Base-by-base conservation (phyloP, 2,329 filamentous ascomycete species). In the Epichloe scottii region DNA sequence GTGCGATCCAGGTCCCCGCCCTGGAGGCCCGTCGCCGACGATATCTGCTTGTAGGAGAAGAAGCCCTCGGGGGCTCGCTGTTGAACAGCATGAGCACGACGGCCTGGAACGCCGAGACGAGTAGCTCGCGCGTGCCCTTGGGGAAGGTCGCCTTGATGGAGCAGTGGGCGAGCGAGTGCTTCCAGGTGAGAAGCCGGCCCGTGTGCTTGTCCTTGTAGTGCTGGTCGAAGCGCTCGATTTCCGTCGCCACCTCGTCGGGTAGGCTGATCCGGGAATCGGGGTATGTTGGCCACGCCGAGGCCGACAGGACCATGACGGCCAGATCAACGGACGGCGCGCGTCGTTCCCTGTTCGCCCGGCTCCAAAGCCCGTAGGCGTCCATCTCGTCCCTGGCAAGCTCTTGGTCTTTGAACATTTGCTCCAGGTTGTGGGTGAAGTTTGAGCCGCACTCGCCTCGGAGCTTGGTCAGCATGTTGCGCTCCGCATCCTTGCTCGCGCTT, bases 351-450 rank as follows among this genome's bases (percentile, higher is more conserved):
- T 76, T 76, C 48, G 76, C 75, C 15, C 78, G 74, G 15, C 77
- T 75, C 69, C 67, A 89, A 66, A 68, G 77, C 66, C 85, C 93
- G 71, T 95, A 98, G 0, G 85, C 81, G n/a, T 77, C 70, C 85
- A 97, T 95, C 64, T 97, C 91, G 60, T 97, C 93, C 54, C 86
- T 85, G 12, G 87, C 87, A 19, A 96, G 77, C 63, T 96, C 90
- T 66, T 97, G 89, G 62, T 99, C 93, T 66, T 95, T 95, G 74
- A 99, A 98, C 93, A 99, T 99, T 55, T 91, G 88, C 68, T 99
- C 94, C 0, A 99, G 75, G 61, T 98, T 98, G 63, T 95, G 90
- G 0, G 93, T 98, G 65, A 98, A 97, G 59, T 81, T 87, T 14
- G 87, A 85, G 39, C 93, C 93, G 63, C 93, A 98, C 71, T 98